These are phyloP conservation scores for Davidsoniella eucalypti DNA, from an alignment of 2,329 filamentous ascomycete genomes.

Conservation along the genomic window DNA sequence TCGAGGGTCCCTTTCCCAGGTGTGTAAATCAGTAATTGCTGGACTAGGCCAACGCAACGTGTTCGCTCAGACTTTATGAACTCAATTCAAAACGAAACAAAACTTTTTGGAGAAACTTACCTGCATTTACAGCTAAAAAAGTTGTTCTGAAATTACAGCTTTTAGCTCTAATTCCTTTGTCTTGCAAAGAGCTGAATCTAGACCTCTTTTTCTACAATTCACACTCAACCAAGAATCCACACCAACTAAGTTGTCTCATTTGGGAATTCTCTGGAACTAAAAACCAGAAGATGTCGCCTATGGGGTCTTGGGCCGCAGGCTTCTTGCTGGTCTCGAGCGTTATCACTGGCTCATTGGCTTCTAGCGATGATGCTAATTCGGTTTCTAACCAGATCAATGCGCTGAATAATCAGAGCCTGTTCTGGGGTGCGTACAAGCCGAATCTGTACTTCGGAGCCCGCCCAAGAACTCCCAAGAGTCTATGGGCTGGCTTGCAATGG, in stretches of 20 bases:
- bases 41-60: background rate
- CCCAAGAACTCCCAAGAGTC: constrained; percentile 62
- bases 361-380: background rate
- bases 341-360: constrained; percentile 1
- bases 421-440: constrained; percentile 92
- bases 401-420: constrained; percentile 60
- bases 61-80: too few relatives aligned
- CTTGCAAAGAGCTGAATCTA: too few relatives aligned
- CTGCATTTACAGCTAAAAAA: too few relatives aligned
- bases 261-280: too few relatives aligned
- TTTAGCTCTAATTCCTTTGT: too few relatives aligned
- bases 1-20: background rate
- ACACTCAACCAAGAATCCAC: too few relatives aligned
- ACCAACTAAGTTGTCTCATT: too few relatives aligned
- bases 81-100: too few relatives aligned
- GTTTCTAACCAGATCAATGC: constrained; percentile 11
- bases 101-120: too few relatives aligned
- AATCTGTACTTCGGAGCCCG: constrained; percentile 89
- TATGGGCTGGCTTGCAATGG: constrained; percentile 80
- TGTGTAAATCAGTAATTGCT: background rate
- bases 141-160: too few relatives aligned
- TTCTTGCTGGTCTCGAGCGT: constrained; percentile 10
- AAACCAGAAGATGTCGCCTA: constrained; percentile 10
- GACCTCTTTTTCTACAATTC: background rate
- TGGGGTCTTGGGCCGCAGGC: constrained; percentile 13